phyloP scores from a whole-genome alignment of 257 asterid genomes.

The Ballota nigra region DNA sequence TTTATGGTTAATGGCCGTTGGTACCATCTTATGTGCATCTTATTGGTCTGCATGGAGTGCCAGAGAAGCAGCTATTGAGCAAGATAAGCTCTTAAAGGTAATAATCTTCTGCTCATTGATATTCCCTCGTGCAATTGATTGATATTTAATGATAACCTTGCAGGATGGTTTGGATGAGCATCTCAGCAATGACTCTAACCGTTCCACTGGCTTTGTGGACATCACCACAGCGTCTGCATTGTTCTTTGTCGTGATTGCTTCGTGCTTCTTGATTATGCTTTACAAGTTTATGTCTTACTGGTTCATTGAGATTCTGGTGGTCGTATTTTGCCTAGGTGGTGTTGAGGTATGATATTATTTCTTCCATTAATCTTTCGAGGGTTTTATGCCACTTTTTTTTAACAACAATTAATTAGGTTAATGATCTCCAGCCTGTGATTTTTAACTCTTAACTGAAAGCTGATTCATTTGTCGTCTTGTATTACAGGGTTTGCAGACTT shows the following conservation, averaged over 20 bases:
- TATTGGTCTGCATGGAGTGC: conserved; percentile 97
- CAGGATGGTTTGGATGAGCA: conserved; percentile 87
- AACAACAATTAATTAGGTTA: not conserved
- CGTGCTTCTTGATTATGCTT: conserved; percentile 83
- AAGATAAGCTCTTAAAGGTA: conserved; percentile 78
- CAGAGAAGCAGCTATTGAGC: conserved; percentile 74
- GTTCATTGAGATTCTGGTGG: conserved; percentile 91
- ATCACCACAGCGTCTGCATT: conserved; percentile 70
- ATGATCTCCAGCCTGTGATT: not conserved
- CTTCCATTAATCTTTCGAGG: conserved; percentile 1
- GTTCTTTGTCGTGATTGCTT: conserved; percentile 75
- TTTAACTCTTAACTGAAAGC: conserved; percentile 2
- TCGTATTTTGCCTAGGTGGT: conserved; percentile 86
- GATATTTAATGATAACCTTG: conserved; percentile 14
- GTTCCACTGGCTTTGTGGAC: conserved; percentile 61
- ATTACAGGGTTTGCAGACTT: conserved; percentile 84
- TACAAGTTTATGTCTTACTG: conserved; percentile 85
- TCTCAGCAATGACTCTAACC: conserved; percentile 33
- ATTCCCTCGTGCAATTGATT: not conserved
- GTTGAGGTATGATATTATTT: conserved; percentile 59
- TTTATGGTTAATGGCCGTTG: conserved; percentile 87
- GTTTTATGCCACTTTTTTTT: not conserved
- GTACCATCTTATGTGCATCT: conserved; percentile 74
- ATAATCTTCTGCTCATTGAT: conserved; percentile 2
- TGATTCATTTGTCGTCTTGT: conserved; percentile 24